These are phyloP conservation scores for Teratosphaeriaceae sp. DNA, from an alignment of 2,329 filamentous ascomycete genomes.

Conservation along the genomic window DNA sequence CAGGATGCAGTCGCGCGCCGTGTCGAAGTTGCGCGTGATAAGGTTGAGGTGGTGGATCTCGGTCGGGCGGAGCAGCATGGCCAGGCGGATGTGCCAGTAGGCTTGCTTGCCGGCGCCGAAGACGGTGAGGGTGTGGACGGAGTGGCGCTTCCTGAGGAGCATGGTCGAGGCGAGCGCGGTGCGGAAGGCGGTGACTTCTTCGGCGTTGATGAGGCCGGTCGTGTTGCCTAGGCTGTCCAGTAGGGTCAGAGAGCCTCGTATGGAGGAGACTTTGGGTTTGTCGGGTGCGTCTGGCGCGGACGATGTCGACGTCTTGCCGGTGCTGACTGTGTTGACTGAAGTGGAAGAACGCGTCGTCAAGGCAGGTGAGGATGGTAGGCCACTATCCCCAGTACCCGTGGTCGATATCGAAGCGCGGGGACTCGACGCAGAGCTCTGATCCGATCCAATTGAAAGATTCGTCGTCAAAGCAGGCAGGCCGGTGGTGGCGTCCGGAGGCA, in stretches of 20 bases:
- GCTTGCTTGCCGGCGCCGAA: constrained; percentile 88
- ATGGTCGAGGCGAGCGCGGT: constrained; percentile 59
- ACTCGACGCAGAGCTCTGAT: constrained; percentile 21
- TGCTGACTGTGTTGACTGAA: constrained; percentile 15
- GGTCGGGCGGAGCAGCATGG: constrained; percentile 61
- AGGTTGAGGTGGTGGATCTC: constrained; percentile 77
- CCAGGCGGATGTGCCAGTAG: constrained; percentile 87
- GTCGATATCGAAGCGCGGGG: constrained; percentile 25
- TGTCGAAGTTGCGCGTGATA: constrained; percentile 67
- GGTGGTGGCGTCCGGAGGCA: constrained; percentile 26
- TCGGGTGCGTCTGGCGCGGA: constrained; percentile 22
- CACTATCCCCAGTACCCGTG: constrained; percentile 13
- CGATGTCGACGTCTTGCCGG: constrained; percentile 7
- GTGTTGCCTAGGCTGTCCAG: constrained; percentile 52
- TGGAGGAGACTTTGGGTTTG: constrained; percentile 35
- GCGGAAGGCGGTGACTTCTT: constrained; percentile 62
- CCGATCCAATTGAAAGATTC: constrained; percentile 19
- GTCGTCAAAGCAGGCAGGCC: constrained; percentile 20
- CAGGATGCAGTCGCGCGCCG: constrained; percentile 46
- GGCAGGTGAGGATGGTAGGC: constrained; percentile 23
- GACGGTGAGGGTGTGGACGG: constrained; percentile 69
- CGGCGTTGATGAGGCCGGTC: constrained; percentile 58
- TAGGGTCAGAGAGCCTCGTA: constrained; percentile 53
- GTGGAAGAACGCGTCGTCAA: constrained; percentile 15
- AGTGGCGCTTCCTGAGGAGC: constrained; percentile 56